These are phyloP conservation scores for Conringia planisiliqua DNA, from an alignment of 345 rosid genomes.

Conservation along the genomic window DNA sequence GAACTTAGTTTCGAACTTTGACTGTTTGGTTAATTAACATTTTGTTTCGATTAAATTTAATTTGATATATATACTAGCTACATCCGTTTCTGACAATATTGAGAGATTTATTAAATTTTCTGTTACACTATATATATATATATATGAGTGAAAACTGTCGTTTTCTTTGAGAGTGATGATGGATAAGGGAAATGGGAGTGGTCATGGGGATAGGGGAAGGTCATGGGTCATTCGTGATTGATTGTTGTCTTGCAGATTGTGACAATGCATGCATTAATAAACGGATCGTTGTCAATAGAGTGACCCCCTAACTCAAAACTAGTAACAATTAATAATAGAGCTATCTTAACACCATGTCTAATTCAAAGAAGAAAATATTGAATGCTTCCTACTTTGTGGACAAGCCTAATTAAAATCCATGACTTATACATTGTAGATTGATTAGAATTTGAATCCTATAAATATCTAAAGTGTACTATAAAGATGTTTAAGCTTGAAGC, in stretches of 20 bases:
- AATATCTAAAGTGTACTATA: not conserved
- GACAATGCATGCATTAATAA: constrained; percentile 25
- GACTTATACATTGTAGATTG: not conserved
- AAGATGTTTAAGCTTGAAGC: not conserved
- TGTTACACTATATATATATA: not conserved
- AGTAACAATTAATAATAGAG: too few relatives aligned
- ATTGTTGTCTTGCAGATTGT: constrained; percentile 15
- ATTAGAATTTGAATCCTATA: not conserved
- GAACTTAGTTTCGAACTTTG: not conserved
- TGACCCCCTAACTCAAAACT: not conserved
- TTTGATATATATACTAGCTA: not conserved
- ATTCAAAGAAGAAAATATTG: not conserved
- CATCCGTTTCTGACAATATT: not conserved
- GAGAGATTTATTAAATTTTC: not conserved
- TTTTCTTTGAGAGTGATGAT: not conserved
- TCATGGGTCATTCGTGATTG: constrained; percentile 10
- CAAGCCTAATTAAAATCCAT: not conserved
- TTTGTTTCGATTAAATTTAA: not conserved
- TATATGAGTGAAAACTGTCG: not conserved
- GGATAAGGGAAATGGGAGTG: constrained; percentile 23
- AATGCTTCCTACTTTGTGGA: constrained; percentile 4
- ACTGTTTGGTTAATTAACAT: not conserved
- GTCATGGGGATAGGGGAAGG: constrained; percentile 11
- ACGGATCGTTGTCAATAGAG: not conserved
- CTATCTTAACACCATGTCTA: not conserved